phyloP scores from a whole-genome alignment of 2,329 filamentous ascomycete species.

The Sporothrix globosa region DNA sequence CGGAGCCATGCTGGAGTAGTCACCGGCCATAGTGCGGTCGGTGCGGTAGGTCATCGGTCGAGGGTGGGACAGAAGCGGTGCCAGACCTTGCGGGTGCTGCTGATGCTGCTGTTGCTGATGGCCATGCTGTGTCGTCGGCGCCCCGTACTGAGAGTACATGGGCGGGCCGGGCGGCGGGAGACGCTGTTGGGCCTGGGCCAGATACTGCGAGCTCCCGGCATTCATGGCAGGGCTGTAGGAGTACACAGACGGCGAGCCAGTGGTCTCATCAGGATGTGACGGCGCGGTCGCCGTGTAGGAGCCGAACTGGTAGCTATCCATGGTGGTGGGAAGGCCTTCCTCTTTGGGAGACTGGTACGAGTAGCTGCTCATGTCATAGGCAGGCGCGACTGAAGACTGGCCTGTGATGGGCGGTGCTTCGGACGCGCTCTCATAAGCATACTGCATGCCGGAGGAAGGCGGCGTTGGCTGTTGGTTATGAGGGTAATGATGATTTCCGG shows the following conservation, averaged over 20 bases:
- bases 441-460: neutral
- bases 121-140: neutral
- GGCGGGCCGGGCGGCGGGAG: conserved; percentile 3
- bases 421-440: neutral
- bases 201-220: neutral
- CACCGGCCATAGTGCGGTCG: neutral
- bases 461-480: conserved; percentile 13
- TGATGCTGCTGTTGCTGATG: conserved; percentile 6
- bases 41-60: neutral
- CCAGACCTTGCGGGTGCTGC: neutral
- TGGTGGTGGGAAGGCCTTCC: conserved; percentile 1
- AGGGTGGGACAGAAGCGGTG: neutral
- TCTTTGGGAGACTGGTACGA: neutral
- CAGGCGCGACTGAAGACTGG: neutral
- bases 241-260: neutral
- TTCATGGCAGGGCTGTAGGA: neutral
- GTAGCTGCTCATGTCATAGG: conserved; percentile 4
- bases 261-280: neutral
- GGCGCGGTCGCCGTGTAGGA: conserved; percentile 1
- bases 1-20: neutral
- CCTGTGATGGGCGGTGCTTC: neutral
- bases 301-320: neutral
- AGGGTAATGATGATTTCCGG: neutral
- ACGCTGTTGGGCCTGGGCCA: neutral
- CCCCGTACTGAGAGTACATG: neutral